Evolutionary conservation across 1,139 yeast species (phyloP), one percentile per base, ranked within the genome.

Genomic region (Suhomyces taliae): DNA sequence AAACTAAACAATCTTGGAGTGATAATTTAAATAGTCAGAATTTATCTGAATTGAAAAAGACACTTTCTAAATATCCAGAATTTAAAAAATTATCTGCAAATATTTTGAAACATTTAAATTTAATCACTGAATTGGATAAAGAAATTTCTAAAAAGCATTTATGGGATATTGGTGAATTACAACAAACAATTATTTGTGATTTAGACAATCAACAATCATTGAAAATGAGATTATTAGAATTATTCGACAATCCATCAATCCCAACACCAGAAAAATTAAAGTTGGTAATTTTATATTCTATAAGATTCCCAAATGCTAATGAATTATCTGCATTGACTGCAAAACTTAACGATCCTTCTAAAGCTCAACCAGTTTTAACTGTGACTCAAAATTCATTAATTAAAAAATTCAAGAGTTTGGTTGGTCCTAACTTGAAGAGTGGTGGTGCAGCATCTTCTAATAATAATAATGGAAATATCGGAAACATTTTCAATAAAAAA

Each of bases 51-150:
- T 86, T 93, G 80, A 95, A 91, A 64, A 82, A 84, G 56, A 88
- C 91, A 59, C 83, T 93, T 49, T 96, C 93, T 51, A 90, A 89
- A 55, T 90, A 87, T 59, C 99, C 99, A 1, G 98, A 93, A 62
- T 91, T 87, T 62, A 85, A 90, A 53, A 88, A 88, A 61, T 74
- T 91, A 40, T 87, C 95, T 10, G 84, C 90, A 37, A 93, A 90
- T 61, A 90, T 95, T n/a, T 81, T 95, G 38, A 93, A 93, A 60
- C 99, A 95, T 66, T 90, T 95, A 75, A 83, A 95, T 19, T 75
- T 93, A 34, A 90, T 93, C 7, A 81, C 93, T 35, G 98, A 91
- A 59, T 76, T 93, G 41, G 95, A 91, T 57, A 78, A 81, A 47
- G 85, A 84, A 48, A 79, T 89, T 39, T 78, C 79, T 24, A 57